phyloP scores from a whole-genome alignment of 306 rosid species.

The Arachis hypogaea region DNA sequence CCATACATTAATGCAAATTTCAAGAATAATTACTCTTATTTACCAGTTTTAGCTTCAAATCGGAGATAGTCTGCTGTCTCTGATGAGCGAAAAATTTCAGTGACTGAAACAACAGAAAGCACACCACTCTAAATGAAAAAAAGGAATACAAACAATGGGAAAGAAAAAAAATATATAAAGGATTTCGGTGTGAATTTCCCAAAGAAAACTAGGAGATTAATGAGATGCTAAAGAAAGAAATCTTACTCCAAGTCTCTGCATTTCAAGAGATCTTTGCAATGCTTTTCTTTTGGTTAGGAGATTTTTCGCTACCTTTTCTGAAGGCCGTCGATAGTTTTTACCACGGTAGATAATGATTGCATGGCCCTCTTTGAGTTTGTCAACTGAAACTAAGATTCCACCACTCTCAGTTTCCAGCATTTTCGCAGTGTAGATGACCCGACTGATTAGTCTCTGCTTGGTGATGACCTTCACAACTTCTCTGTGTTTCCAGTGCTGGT shows the following conservation, averaged over 20 bases:
- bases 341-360: slow-evolving; percentile 85
- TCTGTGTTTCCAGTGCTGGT: slow-evolving; percentile 90
- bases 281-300: slow-evolving; percentile 81
- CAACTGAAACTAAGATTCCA: slow-evolving; percentile 76
- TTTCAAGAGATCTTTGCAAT: slow-evolving; percentile 69
- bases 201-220: slow-evolving; percentile 29
- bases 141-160: background rate
- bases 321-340: slow-evolving; percentile 74
- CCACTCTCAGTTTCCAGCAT: slow-evolving; percentile 78
- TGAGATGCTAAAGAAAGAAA: slow-evolving; percentile 26
- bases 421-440: slow-evolving; percentile 68
- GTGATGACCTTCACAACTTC: slow-evolving; percentile 88
- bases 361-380: slow-evolving; percentile 77
- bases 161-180: background rate
- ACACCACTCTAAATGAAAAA: slow-evolving; percentile 32
- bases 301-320: slow-evolving; percentile 41
- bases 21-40: slow-evolving; percentile 22
- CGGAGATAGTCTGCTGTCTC: slow-evolving; percentile 54
- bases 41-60: slow-evolving; percentile 74
- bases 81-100: slow-evolving; percentile 69
- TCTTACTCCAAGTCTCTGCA: slow-evolving; percentile 88
- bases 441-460: slow-evolving; percentile 65
- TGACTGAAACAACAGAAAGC: slow-evolving; percentile 57
- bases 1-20: slow-evolving; percentile 26
- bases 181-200: slow-evolving; percentile 2